These are phyloP conservation scores for Cystobasidiaceae sp. DNA, from an alignment of 1,284 basidiomycete genomes.

Conservation along the genomic window DNA sequence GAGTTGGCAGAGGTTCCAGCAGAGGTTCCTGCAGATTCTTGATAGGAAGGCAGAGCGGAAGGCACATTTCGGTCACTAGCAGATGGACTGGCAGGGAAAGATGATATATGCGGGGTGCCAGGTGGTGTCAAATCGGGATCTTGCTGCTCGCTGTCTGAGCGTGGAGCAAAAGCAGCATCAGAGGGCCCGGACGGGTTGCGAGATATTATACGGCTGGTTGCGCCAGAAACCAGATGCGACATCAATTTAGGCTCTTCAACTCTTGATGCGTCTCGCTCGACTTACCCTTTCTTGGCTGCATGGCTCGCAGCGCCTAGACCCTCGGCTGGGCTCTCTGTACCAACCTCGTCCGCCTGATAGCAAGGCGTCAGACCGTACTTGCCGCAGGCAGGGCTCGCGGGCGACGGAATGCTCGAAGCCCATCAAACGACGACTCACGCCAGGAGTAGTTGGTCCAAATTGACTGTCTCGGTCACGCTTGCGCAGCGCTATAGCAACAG, in stretches of 20 bases:
- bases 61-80: neutral
- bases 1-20: neutral
- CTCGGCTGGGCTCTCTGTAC: neutral
- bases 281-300: conserved; percentile 28
- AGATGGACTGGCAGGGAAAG: neutral
- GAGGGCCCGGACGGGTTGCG: conserved; percentile 19
- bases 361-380: neutral
- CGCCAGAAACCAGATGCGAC: neutral
- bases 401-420: neutral
- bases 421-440: neutral
- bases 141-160: neutral
- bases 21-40: neutral
- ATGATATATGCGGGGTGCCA: conserved; percentile 7
- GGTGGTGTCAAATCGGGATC: conserved; percentile 23
- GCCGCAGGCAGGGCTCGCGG: neutral
- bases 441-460: conserved; percentile 27
- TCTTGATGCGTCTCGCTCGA: neutral
- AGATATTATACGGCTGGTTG: conserved; percentile 20
- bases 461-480: conserved; percentile 29
- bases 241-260: too few relatives aligned
- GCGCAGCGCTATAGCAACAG: neutral
- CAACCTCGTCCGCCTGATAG: conserved; percentile 16
- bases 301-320: conserved; percentile 7
- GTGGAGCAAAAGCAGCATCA: neutral
- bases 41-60: neutral